Base-by-base conservation (phyloP, 2,329 filamentous ascomycete species). In the Macrophomina tecta region DNA sequence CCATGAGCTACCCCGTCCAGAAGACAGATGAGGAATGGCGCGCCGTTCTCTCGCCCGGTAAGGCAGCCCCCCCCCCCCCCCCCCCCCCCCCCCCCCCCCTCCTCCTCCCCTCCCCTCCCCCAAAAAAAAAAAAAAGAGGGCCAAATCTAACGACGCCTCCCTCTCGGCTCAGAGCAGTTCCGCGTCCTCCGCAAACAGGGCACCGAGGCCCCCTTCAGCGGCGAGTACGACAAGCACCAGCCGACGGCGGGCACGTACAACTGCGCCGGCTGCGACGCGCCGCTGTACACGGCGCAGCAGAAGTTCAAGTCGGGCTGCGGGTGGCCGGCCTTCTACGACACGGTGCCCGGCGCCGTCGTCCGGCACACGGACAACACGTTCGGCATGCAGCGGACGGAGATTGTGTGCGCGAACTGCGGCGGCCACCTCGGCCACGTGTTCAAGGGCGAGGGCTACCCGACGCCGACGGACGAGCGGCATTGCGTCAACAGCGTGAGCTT, bases 301-400 rank as follows among this genome's bases (percentile, higher is more conserved):
- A 99, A 99, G 80, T 99, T 99, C 86, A 92, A 92, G 79, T 96
- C 92, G 18, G 93, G 93, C 49, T 99, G 95, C 80, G 95, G 95
- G 69, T 99, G 95, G 95, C 95, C 95, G 0, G 95, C 95, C 12
- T 99, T 98, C 81, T 99, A 94, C 77, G 95, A 99, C 80, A 94
- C 91, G 71, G 88, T 99, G 62, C 94, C 95, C 0, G 94, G 93
- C 2, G 94, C 94, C 0, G 93, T 99, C 12, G 92, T 88, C 42
- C 85, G 94, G 69, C 90, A 94, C 74, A 88, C 89, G 70, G 95
- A 99, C 79, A 82, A 81, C 56, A 84, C 89, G 0, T 86, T 93
- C 62, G 94, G 94, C 55, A 97, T 97, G 92, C 77, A 84, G 75
- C 85, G 95, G 71, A 97, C 89, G 14, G 95, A 99, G 83, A 99